Conservation (phyloP, 495 filamentous ascomycete species). For the Penicillium cosmopolitanum region DNA sequence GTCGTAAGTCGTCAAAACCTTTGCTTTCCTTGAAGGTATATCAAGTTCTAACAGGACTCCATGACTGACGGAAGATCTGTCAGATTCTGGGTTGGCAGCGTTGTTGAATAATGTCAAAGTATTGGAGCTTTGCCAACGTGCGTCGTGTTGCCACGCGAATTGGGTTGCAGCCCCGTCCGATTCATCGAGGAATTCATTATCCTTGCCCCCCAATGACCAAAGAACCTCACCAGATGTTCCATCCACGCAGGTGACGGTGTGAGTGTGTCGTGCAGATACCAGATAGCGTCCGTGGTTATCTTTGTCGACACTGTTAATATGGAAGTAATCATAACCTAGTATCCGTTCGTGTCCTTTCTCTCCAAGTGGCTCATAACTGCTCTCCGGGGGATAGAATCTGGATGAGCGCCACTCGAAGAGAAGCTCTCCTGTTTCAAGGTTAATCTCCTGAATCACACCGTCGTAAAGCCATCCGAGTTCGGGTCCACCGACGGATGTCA, state of each 20-base stretch:
- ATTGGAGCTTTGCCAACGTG: constrained; percentile 43
- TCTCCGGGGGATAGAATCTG: constrained; percentile 29
- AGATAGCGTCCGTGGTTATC: constrained; percentile 55
- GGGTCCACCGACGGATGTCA: constrained; percentile 49
- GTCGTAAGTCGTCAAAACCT: constrained; percentile 29
- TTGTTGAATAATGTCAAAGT: constrained; percentile 58
- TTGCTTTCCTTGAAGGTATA: constrained; percentile 21
- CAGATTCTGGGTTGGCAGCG: constrained; percentile 32
- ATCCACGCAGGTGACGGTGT: constrained; percentile 48
- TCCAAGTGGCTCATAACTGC: constrained; percentile 27
- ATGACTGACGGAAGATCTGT: constrained; percentile 26
- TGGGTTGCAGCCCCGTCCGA: constrained; percentile 45
- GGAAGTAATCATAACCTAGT: constrained; percentile 53
- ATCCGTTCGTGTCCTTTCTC: constrained; percentile 26
- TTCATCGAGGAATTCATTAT: constrained; percentile 48
- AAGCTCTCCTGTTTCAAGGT: constrained; percentile 44
- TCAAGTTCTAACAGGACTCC: constrained; percentile 40
- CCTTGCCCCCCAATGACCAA: constrained; percentile 57
- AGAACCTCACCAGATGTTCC: constrained; percentile 55
- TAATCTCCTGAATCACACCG: constrained; percentile 49
- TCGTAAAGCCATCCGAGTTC: constrained; percentile 47
- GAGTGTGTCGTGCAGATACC: constrained; percentile 56
- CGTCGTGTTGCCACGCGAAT: constrained; percentile 59
- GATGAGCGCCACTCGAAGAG: constrained; percentile 47
- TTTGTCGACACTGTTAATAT: constrained; percentile 63